These are phyloP conservation scores for Dipteronia sinensis DNA, from an alignment of 345 rosid genomes.

Conservation along the genomic window DNA sequence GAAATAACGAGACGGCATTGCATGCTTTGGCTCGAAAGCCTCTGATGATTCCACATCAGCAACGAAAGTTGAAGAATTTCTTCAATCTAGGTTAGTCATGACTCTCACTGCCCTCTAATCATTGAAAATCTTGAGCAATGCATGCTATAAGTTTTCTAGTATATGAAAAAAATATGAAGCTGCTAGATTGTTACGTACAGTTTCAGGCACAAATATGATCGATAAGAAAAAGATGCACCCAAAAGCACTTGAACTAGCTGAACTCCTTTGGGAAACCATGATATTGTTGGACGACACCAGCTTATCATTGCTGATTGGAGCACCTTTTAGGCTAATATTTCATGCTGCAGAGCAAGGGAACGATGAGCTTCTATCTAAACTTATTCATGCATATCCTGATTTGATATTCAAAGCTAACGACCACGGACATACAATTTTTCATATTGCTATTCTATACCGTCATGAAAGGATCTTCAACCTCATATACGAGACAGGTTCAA, in stretches of 20 bases:
- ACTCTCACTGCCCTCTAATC: neutral
- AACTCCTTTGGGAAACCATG: neutral
- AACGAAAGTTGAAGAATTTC: neutral
- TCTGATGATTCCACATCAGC: neutral
- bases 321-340: neutral
- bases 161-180: too few relatives aligned
- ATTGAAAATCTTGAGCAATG: neutral
- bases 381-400: neutral
- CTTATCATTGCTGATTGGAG: neutral
- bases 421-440: slow-evolving; percentile 17
- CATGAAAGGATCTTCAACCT: slow-evolving; percentile 23
- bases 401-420: neutral
- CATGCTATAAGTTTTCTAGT: too few relatives aligned
- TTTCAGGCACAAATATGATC: neutral
- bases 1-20: slow-evolving; percentile 10
- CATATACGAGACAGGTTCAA: slow-evolving; percentile 1
- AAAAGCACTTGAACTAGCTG: neutral
- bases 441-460: slow-evolving; percentile 17
- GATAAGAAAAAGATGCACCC: too few relatives aligned
- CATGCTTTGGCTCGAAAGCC: slow-evolving; percentile 23
- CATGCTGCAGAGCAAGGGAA: slow-evolving; percentile 2
- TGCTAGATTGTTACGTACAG: neutral
- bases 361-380: neutral
- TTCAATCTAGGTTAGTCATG: neutral
- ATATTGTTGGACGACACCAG: neutral